Evolutionary conservation across 768 basidiomycete species (phyloP), one percentile per base, ranked within the genome.

Genomic region (Termitomyces sp.): DNA sequence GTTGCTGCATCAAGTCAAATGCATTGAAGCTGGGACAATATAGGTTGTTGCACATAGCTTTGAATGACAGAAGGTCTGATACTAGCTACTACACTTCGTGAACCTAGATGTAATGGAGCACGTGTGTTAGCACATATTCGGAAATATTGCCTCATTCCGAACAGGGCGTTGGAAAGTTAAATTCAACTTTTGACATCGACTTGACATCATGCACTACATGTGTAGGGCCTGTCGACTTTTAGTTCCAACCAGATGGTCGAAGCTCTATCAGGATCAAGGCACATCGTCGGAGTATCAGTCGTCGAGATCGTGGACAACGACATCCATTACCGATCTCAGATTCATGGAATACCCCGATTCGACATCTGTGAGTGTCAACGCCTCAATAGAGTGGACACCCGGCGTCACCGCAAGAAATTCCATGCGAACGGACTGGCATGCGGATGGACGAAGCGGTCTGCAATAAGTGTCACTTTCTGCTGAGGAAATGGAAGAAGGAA

Each of bases 391-490:
- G 68, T 94, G 92, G 2, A 94, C 85, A 3, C 93, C 93, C 20
- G 91, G 87, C 8, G 83, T 81, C 52, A 95, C 76, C 3, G 93
- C 92, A 50, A 95, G 74, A 67, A 94, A 94, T 61, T 88, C 83
- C 88, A 95, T 92, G 45, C 91, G 79, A 31, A 94, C 90, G 20
- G 90, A 91, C 71, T 94, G 92, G 69, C 92, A 92, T 1, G 91
- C 87, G 11, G 85, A 85, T 4, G 92, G 89, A n/a, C 83, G 79
- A 20, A 94, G 78, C 12, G 92, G 92, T 11, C 91, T 94, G 64
- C 10, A 57, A n/a, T 10, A 4, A 53, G 32, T 2, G 47, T 62
- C 4, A 42, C 12, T 17, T 29, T 6, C 20, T 25, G 59, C 36
- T 46, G 37, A 60, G 2, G 7, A 40, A 17, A 40, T 15, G 48